Base-by-base conservation (phyloP, 345 rosid genomes). In the Mallotus nudiflorus region DNA sequence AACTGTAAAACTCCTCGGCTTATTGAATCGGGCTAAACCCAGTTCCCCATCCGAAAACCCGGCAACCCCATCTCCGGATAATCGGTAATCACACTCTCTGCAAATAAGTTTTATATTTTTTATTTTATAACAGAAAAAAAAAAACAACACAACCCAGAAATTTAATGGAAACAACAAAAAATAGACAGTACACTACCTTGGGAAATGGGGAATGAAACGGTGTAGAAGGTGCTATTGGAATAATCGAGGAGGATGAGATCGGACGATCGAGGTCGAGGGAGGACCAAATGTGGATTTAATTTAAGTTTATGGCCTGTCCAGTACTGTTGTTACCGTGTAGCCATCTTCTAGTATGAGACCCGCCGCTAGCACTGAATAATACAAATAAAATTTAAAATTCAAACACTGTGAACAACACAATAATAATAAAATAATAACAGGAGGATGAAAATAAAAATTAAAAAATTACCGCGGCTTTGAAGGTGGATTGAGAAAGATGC, bases 1-100 rank as follows among this genome's bases (percentile, higher is more conserved):
- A 46, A 85, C 65, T 1, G 93, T 73, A 46, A 90, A 82, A 69
- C 83, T 81, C 69, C 55, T 82, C 2, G 96, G 88, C 2, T 79
- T 76, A 6, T 59, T 73, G 68, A 88, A 90, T 72, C 57, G 82
- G 69, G 91, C 88, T 19, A 72, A 68, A 66, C 66, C 78, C 68
- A 76, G 65, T 71, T 80, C 76, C 27, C 93, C 93, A 55, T 90
- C 96, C 11, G 62, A 63, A 2, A 63, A 44, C 8, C 67, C 67
- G 22, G 67, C 37, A 44, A 62, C 66, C 52, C 84, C 84, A 66
- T 77, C 74, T 29, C 91, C 96, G 6, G 91, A 80, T 37, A 84
- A 63, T 69, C 75, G 79, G 55, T 81, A 44, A 84, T 61, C 66
- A 58, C 83, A 72, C 73, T 76, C 69, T 73, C 93, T 88, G 74